Conservation (phyloP, 1,139 yeast species). For the Kluyveromyces sp. region DNA sequence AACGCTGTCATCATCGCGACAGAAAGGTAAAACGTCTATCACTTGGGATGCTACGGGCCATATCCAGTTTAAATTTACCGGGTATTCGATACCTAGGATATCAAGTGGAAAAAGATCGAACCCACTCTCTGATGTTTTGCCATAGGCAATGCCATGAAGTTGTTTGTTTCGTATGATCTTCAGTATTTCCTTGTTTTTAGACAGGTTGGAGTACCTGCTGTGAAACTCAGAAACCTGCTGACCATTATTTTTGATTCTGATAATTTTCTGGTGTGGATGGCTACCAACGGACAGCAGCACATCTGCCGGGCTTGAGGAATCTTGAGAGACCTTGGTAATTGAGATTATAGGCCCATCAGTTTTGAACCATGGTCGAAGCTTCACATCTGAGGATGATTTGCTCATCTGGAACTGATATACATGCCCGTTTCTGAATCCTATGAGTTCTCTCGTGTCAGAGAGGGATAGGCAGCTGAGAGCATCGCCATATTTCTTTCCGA, state of each 20-base stretch:
- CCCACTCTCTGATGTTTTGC: constrained; percentile 2
- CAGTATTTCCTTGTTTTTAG: constrained; percentile 5
- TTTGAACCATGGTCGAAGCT: background rate
- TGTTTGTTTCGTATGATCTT: background rate
- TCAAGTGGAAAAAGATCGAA: background rate
- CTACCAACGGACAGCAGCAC: constrained; percentile 3
- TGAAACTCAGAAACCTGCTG: background rate
- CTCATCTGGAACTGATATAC: background rate
- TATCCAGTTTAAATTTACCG: constrained; percentile 3
- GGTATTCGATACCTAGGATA: background rate
- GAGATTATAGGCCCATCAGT: constrained; percentile 6
- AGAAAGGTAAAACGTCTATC: background rate
- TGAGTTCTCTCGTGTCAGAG: background rate
- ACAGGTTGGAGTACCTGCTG: constrained; percentile 5
- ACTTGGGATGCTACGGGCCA: background rate
- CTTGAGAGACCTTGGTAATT: background rate
- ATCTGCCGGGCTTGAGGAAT: background rate
- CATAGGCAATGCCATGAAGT: background rate
- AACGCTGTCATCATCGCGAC: background rate
- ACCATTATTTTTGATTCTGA: background rate
- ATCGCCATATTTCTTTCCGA: constrained; percentile 3
- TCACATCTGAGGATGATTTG: background rate
- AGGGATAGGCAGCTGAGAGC: constrained; percentile 1
- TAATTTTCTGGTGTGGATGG: constrained; percentile 3
- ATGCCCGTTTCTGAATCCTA: constrained; percentile 6